Percentiles rank a stretch among this genome's conserved stretches.
phyloP scores from a whole-genome alignment of 2,329 filamentous ascomycete genomes.

The Geosmithia putterillii region DNA sequence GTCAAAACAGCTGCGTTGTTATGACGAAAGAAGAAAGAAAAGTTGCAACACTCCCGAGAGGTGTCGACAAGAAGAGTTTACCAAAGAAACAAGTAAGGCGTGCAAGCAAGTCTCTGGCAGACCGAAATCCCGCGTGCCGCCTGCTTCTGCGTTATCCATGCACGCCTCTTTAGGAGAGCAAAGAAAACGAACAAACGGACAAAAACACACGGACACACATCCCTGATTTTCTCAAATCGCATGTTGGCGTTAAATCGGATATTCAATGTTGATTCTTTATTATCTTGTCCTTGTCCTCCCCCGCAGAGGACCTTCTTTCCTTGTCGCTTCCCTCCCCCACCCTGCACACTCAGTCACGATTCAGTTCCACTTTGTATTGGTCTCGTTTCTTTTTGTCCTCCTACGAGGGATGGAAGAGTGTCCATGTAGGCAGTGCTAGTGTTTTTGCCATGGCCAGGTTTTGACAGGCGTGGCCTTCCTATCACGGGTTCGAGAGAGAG shows the following conservation, averaged over 20 bases:
- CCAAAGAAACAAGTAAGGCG: too few species aligned
- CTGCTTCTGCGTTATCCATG: too few species aligned
- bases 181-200: not conserved
- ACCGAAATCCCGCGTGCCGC: too few species aligned
- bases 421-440: not conserved
- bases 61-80: too few species aligned
- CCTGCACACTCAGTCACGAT: not conserved
- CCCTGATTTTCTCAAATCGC: not conserved
- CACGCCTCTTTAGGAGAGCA: too few species aligned
- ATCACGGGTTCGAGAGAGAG: too few species aligned
- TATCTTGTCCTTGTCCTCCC: not conserved
- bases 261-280: not conserved
- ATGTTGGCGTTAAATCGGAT: not conserved
- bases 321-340: too few species aligned
- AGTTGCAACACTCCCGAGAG: too few species aligned
- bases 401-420: not conserved
- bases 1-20: too few species aligned
- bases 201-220: not conserved
- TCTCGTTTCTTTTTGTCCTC: not conserved
- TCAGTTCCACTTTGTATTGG: not conserved
- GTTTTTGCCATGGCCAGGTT: not conserved
- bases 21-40: too few species aligned
- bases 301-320: not conserved
- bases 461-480: too few species aligned
- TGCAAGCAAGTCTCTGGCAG: too few species aligned